These are phyloP conservation scores for Combretum micranthum DNA, from an alignment of 345 rosid genomes.

Conservation along the genomic window DNA sequence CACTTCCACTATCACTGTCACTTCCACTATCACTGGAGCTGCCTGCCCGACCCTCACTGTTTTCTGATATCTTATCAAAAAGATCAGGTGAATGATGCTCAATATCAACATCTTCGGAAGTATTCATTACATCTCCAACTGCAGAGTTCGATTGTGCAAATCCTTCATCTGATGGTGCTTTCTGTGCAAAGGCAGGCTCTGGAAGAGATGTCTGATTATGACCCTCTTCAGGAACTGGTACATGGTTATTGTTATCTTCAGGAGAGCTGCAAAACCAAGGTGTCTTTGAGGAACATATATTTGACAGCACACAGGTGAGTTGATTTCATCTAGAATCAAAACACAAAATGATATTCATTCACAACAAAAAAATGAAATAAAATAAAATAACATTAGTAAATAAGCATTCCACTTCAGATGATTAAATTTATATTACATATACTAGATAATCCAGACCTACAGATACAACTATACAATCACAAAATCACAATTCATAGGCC, in stretches of 20 bases:
- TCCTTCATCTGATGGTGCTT: constrained; percentile 25
- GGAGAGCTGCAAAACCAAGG: constrained; percentile 52
- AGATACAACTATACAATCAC: too few species aligned
- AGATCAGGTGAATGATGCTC: constrained; percentile 52
- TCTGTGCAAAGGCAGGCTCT: constrained; percentile 34
- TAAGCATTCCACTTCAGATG: too few species aligned
- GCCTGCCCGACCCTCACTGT: constrained; percentile 54
- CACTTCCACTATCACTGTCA: constrained; percentile 68
- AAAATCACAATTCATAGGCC: too few species aligned
- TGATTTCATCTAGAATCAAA: neutral
- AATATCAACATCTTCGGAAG: constrained; percentile 35
- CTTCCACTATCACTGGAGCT: constrained; percentile 72
- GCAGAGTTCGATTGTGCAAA: constrained; percentile 30
- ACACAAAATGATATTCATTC: too few species aligned
- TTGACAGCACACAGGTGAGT: constrained; percentile 1
- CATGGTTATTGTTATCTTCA: constrained; percentile 42
- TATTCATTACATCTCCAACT: constrained; percentile 31
- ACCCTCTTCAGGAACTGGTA: constrained; percentile 40
- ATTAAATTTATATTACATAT: too few species aligned
- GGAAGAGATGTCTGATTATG: constrained; percentile 33
- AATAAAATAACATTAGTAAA: too few species aligned
- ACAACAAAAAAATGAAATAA: too few species aligned
- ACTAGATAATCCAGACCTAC: too few species aligned
- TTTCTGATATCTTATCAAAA: constrained; percentile 49
- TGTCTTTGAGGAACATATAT: neutral